A percentile compares a stretch with the other conserved stretches of the same genome.
phyloP scores from a whole-genome alignment of 164 flowering plant species.

The Cinnamomum chago region DNA sequence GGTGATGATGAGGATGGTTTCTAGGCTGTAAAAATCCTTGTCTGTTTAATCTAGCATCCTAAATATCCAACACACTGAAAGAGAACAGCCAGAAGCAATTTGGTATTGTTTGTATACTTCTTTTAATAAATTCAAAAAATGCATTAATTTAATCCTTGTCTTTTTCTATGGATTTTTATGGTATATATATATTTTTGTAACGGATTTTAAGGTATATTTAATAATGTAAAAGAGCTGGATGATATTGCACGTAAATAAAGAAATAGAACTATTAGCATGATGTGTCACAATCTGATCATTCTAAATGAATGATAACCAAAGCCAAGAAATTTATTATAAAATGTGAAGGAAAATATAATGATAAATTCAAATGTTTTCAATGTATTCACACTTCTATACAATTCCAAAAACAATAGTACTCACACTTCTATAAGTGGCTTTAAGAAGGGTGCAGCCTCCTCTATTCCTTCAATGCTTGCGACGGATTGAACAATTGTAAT shows the following conservation, averaged over 20 bases:
- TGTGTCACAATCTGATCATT: not conserved
- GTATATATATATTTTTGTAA: too few relatives aligned
- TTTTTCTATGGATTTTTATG: not conserved
- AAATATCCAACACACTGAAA: not conserved
- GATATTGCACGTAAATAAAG: not conserved
- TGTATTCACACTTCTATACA: too few relatives aligned
- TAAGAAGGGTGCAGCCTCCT: constrained; percentile 67
- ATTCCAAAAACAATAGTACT: constrained; percentile 19
- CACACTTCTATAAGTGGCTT: constrained; percentile 60
- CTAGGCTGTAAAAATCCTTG: not conserved
- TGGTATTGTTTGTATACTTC: not conserved
- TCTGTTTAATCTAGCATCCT: not conserved
- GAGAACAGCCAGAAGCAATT: not conserved
- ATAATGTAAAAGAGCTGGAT: not conserved
- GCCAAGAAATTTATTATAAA: not conserved
- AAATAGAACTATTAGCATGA: not conserved
- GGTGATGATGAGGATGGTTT: too few relatives aligned
- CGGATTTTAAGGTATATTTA: not conserved
- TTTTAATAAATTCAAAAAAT: too few relatives aligned
- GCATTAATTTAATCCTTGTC: not conserved
- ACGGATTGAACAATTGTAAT: constrained; percentile 80
- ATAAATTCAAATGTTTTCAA: too few relatives aligned
- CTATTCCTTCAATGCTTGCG: constrained; percentile 71
- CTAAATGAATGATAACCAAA: not conserved
- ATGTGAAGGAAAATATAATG: not conserved